Conservation (phyloP, 257 asterid genomes). For the Salvia rosmarinus region DNA sequence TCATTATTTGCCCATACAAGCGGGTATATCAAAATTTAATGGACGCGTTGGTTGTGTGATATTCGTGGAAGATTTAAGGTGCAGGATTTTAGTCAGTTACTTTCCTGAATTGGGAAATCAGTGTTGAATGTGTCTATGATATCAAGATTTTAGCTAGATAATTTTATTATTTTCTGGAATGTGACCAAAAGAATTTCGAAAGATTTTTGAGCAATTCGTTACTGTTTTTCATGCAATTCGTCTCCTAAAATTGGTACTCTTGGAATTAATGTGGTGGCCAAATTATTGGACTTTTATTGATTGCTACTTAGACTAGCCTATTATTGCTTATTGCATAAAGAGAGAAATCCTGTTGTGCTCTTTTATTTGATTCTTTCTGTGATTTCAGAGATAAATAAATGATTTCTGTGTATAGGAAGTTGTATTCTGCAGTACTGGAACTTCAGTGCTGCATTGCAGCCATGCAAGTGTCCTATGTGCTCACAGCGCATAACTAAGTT, state of each 20-base stretch:
- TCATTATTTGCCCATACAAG: neutral
- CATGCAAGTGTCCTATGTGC: slow-evolving; percentile 93
- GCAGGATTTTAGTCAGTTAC: neutral
- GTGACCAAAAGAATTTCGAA: neutral
- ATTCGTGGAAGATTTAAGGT: neutral
- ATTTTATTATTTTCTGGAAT: neutral
- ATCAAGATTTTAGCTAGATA: neutral
- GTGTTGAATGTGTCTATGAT: neutral
- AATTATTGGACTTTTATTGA: neutral
- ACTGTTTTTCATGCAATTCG: neutral
- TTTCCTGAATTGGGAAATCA: neutral
- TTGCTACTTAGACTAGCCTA: neutral
- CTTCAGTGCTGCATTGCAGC: slow-evolving; percentile 61
- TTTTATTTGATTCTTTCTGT: neutral
- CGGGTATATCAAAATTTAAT: neutral
- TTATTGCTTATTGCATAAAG: slow-evolving; percentile 9
- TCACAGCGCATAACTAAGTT: slow-evolving; percentile 54
- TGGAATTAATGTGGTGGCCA: neutral
- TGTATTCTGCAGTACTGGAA: slow-evolving; percentile 87
- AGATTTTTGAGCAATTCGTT: neutral
- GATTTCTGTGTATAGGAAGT: slow-evolving; percentile 50
- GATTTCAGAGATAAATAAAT: neutral
- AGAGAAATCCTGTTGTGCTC: slow-evolving; percentile 1
- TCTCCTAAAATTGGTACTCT: neutral
- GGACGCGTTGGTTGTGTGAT: neutral